Base-by-base conservation (phyloP, 2,329 filamentous ascomycete species). In the Neopestalotiopsis sp. region DNA sequence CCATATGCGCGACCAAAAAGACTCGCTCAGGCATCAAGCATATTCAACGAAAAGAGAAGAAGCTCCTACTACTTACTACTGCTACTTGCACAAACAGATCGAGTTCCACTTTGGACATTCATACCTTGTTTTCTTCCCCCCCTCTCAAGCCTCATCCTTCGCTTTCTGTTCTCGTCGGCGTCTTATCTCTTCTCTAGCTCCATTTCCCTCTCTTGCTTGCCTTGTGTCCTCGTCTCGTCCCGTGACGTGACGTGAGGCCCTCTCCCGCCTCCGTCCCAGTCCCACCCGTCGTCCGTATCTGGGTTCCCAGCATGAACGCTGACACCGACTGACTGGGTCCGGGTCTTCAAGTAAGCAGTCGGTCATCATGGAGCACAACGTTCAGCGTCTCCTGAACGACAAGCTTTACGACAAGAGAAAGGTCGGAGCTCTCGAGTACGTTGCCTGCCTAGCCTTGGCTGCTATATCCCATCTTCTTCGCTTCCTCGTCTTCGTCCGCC, bases 401-500 rank as follows among this genome's bases (percentile, higher is more conserved):
- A 99, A 98, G 89, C 91, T 98, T 79, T 99, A 99, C 81, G 96
- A 99, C 80, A 97, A 97, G 86, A 90, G 97, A 79, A 99, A 99
- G 83, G 91, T 94, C 77, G 96, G 96, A 73, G 96, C 97, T 75
- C 89, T 99, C 69, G 96, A 99, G 94, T 97, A 90, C 77, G 92
- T 85, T 53, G 45, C 59, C 59, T 13, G 6, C 34, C 34, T 38
- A 38, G 34, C 34, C 34, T 38, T 28, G 10, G 34, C 34, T 62
- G 32, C 20, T 61, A 61, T 32, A 17, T 12, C 30, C 3, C 65
- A 70, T 64, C 69, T 49, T 56, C 62, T 53, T 32, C 61, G 24
- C 24, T 53, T 14, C 61, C 49, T 28, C 38, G 53, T 42, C 64
- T 67, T 40, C 40, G 13, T 64, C 57, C n/a, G 57, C 30, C 24